These are phyloP conservation scores for Nitzschia sp. DNA, from an alignment of 108 stramenopile species.

Conservation along the genomic window DNA sequence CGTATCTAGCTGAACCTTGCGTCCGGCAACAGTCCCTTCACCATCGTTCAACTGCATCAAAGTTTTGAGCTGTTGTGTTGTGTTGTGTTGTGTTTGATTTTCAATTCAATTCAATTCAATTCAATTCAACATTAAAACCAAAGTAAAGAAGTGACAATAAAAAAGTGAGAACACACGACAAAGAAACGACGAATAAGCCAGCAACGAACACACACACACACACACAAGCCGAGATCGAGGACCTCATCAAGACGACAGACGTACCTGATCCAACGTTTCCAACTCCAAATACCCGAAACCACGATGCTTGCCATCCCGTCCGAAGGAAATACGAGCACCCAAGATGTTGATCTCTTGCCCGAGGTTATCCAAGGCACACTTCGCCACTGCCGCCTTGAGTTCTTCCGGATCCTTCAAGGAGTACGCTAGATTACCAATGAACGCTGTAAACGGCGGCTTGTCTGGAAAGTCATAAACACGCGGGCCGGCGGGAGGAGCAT, in stretches of 20 bases:
- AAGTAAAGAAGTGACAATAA: background rate
- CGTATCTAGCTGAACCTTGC: slow-evolving; percentile 69
- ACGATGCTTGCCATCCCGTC: slow-evolving; percentile 32
- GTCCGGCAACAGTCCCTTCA: slow-evolving; percentile 41
- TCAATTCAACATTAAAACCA: no score
- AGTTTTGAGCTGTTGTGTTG: slow-evolving; percentile 36
- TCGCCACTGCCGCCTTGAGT: slow-evolving; percentile 32
- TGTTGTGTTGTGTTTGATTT: no score
- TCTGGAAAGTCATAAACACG: slow-evolving; percentile 36
- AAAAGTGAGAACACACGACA: background rate
- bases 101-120: no score
- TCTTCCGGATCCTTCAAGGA: slow-evolving; percentile 22
- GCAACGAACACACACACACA: background rate
- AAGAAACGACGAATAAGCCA: background rate
- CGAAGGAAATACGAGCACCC: slow-evolving; percentile 20
- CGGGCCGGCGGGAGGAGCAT: background rate
- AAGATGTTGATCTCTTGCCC: slow-evolving; percentile 23
- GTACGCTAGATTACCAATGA: slow-evolving; percentile 57
- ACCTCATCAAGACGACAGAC: slow-evolving; percentile 5
- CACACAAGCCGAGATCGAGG: background rate
- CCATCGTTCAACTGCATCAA: slow-evolving; percentile 42
- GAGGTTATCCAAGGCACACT: slow-evolving; percentile 24
- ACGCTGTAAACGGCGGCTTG: slow-evolving; percentile 50
- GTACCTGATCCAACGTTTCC: slow-evolving; percentile 48
- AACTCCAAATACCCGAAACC: slow-evolving; percentile 61